These are phyloP conservation scores for Tephrocybe rancida DNA, from an alignment of 768 basidiomycete genomes.

Conservation along the genomic window DNA sequence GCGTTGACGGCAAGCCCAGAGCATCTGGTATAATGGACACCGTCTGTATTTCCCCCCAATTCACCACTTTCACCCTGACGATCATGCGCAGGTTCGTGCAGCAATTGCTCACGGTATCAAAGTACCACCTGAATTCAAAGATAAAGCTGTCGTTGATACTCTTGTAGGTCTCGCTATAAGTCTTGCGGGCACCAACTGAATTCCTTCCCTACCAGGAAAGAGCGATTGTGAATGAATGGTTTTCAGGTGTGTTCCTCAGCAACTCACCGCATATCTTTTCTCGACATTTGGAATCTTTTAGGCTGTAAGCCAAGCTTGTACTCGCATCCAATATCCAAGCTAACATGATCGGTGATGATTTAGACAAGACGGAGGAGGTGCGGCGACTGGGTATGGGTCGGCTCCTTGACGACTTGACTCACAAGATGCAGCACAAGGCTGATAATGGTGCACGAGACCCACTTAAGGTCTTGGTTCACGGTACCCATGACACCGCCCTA, in stretches of 20 bases:
- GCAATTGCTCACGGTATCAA: constrained; percentile 71
- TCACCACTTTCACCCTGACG: background rate
- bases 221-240: constrained; percentile 82
- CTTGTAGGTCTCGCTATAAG: constrained; percentile 44
- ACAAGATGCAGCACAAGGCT: constrained; percentile 63
- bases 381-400: constrained; percentile 78
- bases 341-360: background rate
- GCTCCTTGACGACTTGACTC: constrained; percentile 63
- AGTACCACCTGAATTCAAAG: constrained; percentile 74
- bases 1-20: constrained; percentile 75
- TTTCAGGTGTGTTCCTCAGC: constrained; percentile 45
- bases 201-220: constrained; percentile 47
- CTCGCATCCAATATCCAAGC: background rate
- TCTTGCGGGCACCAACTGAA: background rate
- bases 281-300: constrained; percentile 18
- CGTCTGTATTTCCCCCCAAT: constrained; percentile 30
- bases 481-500: constrained; percentile 73
- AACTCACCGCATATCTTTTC: constrained; percentile 2
- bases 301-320: constrained; percentile 38
- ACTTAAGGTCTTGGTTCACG: constrained; percentile 67
- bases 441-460: constrained; percentile 45
- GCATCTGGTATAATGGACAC: constrained; percentile 80
- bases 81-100: constrained; percentile 53
- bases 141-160: constrained; percentile 55
- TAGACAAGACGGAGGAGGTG: constrained; percentile 77